A percentile compares a stretch with the other conserved stretches of the same genome.
phyloP scores from a whole-genome alignment of 2,329 filamentous ascomycete species.

The Fusarium sp. region DNA sequence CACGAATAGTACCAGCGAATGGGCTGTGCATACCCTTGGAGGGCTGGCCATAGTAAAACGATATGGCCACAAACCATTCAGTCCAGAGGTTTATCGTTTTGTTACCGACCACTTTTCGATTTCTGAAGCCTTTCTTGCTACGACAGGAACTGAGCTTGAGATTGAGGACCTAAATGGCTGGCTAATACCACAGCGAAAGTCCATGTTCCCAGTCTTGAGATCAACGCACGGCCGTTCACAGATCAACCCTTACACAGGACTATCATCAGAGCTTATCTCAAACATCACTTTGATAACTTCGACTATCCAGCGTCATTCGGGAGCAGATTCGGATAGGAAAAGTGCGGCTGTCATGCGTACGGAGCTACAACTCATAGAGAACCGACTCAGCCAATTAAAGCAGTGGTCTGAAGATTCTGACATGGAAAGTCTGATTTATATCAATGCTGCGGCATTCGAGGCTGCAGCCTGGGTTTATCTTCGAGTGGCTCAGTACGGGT shows the following conservation, averaged over 20 bases:
- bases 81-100: constrained; percentile 1
- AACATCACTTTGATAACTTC: background rate
- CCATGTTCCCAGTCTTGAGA: background rate
- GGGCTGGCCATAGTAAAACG: background rate
- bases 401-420: background rate
- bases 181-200: background rate
- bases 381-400: background rate
- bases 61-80: background rate
- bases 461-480: background rate
- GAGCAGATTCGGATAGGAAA: background rate
- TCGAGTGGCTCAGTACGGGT: background rate
- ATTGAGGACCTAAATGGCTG: background rate
- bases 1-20: background rate
- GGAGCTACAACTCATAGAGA: background rate
- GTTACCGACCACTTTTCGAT: background rate
- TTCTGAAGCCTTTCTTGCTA: background rate
- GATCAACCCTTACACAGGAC: background rate
- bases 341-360: background rate
- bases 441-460: background rate
- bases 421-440: background rate
- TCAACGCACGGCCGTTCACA: background rate
- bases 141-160: background rate
- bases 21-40: background rate
- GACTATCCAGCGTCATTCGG: background rate
- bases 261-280: background rate